Conservation (phyloP, 2,329 filamentous ascomycete species). For the Penicillium sumatraense region DNA sequence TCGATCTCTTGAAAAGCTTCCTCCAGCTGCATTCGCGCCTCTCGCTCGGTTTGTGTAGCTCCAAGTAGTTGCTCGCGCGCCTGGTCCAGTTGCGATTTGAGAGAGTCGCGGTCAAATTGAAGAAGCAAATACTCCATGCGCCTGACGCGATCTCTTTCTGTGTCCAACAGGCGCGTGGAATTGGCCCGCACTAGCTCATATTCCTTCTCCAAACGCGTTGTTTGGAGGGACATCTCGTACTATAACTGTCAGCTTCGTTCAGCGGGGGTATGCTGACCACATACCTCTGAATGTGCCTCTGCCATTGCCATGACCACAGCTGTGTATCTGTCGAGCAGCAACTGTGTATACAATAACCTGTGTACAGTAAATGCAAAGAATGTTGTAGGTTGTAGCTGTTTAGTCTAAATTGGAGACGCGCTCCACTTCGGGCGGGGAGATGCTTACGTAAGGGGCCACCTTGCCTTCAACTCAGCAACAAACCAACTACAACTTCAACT, state of each 20-base stretch:
- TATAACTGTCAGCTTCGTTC: too few species aligned
- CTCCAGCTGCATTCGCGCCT: slow-evolving; percentile 54
- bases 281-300: slow-evolving; percentile 9
- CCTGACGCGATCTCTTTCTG: slow-evolving; percentile 74
- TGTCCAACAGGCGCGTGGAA: slow-evolving; percentile 70
- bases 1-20: slow-evolving; percentile 53
- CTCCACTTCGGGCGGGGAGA: slow-evolving; percentile 8
- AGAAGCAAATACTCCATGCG: slow-evolving; percentile 72
- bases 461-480: slow-evolving; percentile 10
- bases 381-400: too few species aligned
- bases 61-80: slow-evolving; percentile 61
- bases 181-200: slow-evolving; percentile 69
- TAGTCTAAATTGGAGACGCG: neutral
- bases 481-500: slow-evolving; percentile 3
- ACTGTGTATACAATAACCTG: neutral
- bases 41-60: slow-evolving; percentile 49
- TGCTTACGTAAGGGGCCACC: slow-evolving; percentile 25
- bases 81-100: slow-evolving; percentile 66
- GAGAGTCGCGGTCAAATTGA: slow-evolving; percentile 72
- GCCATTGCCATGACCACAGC: slow-evolving; percentile 14
- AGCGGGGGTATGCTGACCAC: slow-evolving; percentile 29
- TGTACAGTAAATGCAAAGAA: too few species aligned
- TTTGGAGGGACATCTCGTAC: slow-evolving; percentile 56
- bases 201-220: slow-evolving; percentile 66
- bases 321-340: too few species aligned